Conservation (phyloP, 2,329 filamentous ascomycete genomes). For the Nemania bipapillata region DNA sequence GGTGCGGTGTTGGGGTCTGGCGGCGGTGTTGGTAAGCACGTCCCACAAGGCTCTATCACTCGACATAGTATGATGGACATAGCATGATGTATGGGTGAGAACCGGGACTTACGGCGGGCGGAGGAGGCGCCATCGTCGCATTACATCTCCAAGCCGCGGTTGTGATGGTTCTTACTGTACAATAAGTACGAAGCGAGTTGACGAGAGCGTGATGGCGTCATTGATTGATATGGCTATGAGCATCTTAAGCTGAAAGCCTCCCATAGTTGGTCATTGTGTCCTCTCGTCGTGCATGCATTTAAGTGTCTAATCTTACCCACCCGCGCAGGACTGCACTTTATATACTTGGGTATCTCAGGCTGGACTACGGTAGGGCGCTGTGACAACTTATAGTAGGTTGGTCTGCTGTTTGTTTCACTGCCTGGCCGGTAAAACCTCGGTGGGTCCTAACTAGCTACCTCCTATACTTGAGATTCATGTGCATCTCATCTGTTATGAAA, state of each 20-base stretch:
- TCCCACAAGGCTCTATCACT: too few relatives aligned
- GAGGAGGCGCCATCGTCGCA: constrained; percentile 43
- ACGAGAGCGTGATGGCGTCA: constrained; percentile 31
- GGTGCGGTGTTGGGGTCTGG: constrained; percentile 51
- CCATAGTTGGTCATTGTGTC: constrained; percentile 9
- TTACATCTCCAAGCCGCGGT: constrained; percentile 14
- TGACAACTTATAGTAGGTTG: too few relatives aligned
- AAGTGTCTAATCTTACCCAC: too few relatives aligned
- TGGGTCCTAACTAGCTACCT: background rate
- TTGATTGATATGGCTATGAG: constrained; percentile 19
- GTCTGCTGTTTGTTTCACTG: background rate
- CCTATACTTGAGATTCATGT: too few relatives aligned
- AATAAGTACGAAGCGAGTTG: background rate
- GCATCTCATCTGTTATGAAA: too few relatives aligned
- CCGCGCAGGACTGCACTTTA: too few relatives aligned
- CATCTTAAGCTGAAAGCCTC: constrained; percentile 13
- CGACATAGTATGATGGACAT: too few relatives aligned
- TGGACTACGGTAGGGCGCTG: too few relatives aligned
- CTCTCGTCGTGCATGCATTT: constrained; percentile 3
- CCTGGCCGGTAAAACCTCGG: constrained; percentile 35
- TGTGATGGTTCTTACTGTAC: background rate
- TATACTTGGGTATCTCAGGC: too few relatives aligned
- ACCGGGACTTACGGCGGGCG: constrained; percentile 42
- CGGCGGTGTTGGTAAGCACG: constrained; percentile 9
- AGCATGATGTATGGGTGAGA: background rate